Conservation (phyloP, 176 grass and related monocot species). For the Oryza meyeriana region DNA sequence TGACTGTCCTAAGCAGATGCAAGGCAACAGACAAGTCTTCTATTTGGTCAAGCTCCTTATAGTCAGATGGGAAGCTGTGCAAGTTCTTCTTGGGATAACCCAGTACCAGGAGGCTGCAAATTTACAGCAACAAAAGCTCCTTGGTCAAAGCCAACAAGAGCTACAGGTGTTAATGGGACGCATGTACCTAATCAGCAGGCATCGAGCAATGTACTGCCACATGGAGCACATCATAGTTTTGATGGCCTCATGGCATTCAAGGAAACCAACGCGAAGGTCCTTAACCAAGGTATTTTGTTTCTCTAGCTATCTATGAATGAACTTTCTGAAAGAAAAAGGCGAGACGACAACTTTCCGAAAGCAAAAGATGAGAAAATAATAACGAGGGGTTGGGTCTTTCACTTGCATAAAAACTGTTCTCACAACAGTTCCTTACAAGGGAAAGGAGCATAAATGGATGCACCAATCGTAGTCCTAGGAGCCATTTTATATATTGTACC, state of each 20-base stretch:
- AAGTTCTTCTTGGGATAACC: constrained; percentile 57
- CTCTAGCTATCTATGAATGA: not conserved
- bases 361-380: not conserved
- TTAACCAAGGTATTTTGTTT: constrained; percentile 65
- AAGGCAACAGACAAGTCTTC: constrained; percentile 52
- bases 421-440: not conserved
- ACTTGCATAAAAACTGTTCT: not conserved
- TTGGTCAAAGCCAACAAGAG: constrained; percentile 55
- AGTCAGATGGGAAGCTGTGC: constrained; percentile 47
- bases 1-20: constrained; percentile 54
- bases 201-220: constrained; percentile 33
- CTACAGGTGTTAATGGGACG: constrained; percentile 28
- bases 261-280: constrained; percentile 48
- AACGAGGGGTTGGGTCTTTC: not conserved
- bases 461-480: not conserved
- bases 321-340: not conserved
- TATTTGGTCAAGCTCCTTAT: constrained; percentile 61
- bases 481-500: not conserved
- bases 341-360: not conserved
- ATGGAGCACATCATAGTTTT: constrained; percentile 49
- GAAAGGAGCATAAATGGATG: not conserved
- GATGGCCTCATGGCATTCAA: constrained; percentile 55
- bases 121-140: constrained; percentile 51
- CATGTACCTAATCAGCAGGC: constrained; percentile 41
- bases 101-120: constrained; percentile 51